Evolutionary conservation across 306 rosid genomes (phyloP), one percentile per base, ranked within the genome.

Genomic region (Castanea sativa): DNA sequence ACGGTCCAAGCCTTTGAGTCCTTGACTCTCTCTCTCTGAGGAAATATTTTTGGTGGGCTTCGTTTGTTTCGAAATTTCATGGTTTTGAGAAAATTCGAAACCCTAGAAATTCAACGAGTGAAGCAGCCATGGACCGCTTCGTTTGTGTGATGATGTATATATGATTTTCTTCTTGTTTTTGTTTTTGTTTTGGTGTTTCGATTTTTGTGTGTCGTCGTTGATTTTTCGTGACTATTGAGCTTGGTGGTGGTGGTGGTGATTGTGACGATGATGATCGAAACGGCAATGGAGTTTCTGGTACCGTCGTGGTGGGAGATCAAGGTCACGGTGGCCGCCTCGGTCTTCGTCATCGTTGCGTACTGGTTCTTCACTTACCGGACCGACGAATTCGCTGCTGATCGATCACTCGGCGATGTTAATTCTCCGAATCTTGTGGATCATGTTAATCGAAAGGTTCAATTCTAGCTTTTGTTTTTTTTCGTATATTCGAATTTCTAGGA

Each of bases 221-320:
- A 41, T 41, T 41, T 49, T 49, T 49, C 53, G 53, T 12, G 14
- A 16, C 14, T 41, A 5, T 49, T 49, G 53, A 49, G 53, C 14
- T 11, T 45, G 13, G 14, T 49, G 53, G 53, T 11, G 35, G 11
- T 80, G 68, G 23, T 38, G 49, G 23, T 19, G 58, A 33, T 45
- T 25, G 55, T 79, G 32, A 77, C 61, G 86, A 79, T 41, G 83
- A 59, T 55, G 70, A 84, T 91, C 74, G 94, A 90, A 71, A 74
- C 81, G 60, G 49, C 93, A 76, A 80, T 91, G 79, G 90, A 77
- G 65, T 84, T 87, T 75, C 85, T 95, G 4, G 27, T 95, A 38
- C 99, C 99, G 0, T 90, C 99, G 16, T 79, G 83, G 43, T 88
- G 95, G 94, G 98, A 95, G 92, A 91, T 92, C 89, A 53, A 95